Evolutionary conservation across 306 rosid genomes (phyloP).

Genomic region (Pyrus pyrifolia): DNA sequence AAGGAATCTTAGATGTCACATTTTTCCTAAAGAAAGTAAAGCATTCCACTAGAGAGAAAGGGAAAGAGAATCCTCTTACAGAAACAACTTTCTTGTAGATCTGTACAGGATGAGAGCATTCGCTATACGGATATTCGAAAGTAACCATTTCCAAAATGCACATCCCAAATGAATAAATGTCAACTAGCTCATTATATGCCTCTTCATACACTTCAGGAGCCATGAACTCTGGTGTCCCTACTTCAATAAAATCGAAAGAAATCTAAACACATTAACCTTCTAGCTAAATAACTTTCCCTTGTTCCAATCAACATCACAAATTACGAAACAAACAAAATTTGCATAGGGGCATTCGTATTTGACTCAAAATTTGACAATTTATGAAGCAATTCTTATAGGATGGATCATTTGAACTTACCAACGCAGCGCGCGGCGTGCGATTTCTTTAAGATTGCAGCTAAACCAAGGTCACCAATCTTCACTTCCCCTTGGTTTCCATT

Average conservation of each 20-base stretch:
- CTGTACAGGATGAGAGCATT: constrained; percentile 91
- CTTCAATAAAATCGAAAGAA: not conserved
- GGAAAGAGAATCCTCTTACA: constrained; percentile 51
- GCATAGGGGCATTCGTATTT: not conserved
- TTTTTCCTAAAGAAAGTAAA: constrained; percentile 4
- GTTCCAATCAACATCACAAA: not conserved
- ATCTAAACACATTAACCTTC: constrained; percentile 18
- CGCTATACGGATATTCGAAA: constrained; percentile 92
- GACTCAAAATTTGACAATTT: not conserved
- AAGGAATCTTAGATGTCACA: constrained; percentile 13
- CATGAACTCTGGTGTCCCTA: constrained; percentile 98
- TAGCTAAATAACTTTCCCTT: constrained; percentile 7
- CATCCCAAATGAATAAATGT: constrained; percentile 96
- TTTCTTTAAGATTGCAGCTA: constrained; percentile 80
- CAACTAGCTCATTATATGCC: constrained; percentile 87
- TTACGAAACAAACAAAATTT: not conserved
- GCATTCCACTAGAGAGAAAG: constrained; percentile 6
- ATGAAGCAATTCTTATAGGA: not conserved
- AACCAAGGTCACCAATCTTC: constrained; percentile 94
- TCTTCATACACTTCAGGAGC: constrained; percentile 97
- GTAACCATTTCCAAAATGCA: constrained; percentile 93
- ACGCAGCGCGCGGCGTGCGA: constrained; percentile 91
- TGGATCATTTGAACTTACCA: constrained; percentile 39
- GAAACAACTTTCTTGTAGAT: constrained; percentile 95
- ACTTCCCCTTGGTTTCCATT: constrained; percentile 98